These are phyloP conservation scores for Saccharomyces hybrid DNA, from an alignment of 1,139 yeast species.

Conservation along the genomic window DNA sequence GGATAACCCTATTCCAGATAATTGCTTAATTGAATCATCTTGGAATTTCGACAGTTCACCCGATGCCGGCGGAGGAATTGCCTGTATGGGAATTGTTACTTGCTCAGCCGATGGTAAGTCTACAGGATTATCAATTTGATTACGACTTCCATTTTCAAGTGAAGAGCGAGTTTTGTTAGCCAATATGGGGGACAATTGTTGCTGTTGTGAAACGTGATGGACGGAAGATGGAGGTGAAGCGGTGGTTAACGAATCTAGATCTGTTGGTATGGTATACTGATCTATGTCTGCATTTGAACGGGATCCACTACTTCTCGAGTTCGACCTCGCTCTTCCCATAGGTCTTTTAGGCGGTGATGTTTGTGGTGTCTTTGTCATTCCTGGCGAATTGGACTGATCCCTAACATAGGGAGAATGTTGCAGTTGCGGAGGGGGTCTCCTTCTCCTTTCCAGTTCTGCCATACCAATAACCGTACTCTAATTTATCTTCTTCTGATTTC, in stretches of 20 bases:
- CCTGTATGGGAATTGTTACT: neutral
- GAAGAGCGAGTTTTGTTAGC: neutral
- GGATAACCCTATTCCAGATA: neutral
- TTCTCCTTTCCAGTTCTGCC: constrained; percentile 14
- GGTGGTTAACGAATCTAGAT: neutral
- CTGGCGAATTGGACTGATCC: constrained; percentile 1
- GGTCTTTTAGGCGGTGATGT: constrained; percentile 5
- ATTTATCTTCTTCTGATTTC: neutral
- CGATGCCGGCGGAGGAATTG: neutral
- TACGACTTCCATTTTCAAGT: neutral
- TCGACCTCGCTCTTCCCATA: constrained; percentile 24
- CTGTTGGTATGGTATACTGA: neutral
- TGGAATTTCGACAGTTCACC: constrained; percentile 1
- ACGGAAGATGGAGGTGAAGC: neutral
- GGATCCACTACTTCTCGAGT: constrained; percentile 29
- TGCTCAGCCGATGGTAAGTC: neutral
- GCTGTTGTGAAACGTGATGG: neutral
- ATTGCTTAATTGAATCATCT: constrained; percentile 3
- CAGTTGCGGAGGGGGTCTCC: constrained; percentile 7
- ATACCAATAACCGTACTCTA: constrained; percentile 1
- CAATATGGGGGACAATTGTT: neutral
- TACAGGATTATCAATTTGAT: neutral
- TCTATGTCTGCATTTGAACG: constrained; percentile 12
- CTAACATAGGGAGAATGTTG: constrained; percentile 6
- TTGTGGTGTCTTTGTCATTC: constrained; percentile 2